Base-by-base conservation (phyloP, 2,329 filamentous ascomycete genomes). In the Diaporthe australafricana region DNA sequence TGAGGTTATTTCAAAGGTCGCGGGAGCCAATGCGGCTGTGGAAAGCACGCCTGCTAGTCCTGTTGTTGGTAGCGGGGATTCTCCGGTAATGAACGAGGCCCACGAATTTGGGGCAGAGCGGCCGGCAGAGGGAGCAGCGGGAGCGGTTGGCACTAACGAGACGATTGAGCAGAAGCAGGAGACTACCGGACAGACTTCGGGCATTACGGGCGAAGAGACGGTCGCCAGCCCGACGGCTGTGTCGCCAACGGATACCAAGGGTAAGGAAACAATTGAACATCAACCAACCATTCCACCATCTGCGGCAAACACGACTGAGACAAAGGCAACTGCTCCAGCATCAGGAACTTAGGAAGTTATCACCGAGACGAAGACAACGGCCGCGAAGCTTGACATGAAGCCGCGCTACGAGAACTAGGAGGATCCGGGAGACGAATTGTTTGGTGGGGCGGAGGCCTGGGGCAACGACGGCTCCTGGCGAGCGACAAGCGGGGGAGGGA, bases 1-100 rank as follows among this genome's bases (percentile, higher is more conserved):
- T 82, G 88, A 92, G 42, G 85, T 94, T 75, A 92, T 98, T 78
- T 84, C 86, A 56, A 82, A 85, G 71, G 87, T 90, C 11, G 89
- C 89, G 35, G 91, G 90, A 65, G 83, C 86, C 7, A 83, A 68
- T 35, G 65, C 62, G 35, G 30, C 72, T 2, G 45, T 35, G 35
- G 56, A 45, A 40, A 73, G 72, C 56, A 50, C 84, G 82, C 0
- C 78, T 83, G 11, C 79, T 79, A 20, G 82, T 79, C 45, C 53
- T 77, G 56, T 76, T 76, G 16, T 75, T 72, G 20, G 80, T 83
- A 5, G 74, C 76, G 69, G 63, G 22, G 72, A 73, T 12, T 83
- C 83, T 30, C 81, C 82, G 20, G 75, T 66, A 70, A 76, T 70
- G 70, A 75, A 48, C 52, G 76, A 76, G 16, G 75, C 78, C 22